A percentile compares a stretch with the other conserved stretches of the same genome.
phyloP scores from a whole-genome alignment of 2,329 filamentous ascomycete species.

The Coniochaeta prunicola region DNA sequence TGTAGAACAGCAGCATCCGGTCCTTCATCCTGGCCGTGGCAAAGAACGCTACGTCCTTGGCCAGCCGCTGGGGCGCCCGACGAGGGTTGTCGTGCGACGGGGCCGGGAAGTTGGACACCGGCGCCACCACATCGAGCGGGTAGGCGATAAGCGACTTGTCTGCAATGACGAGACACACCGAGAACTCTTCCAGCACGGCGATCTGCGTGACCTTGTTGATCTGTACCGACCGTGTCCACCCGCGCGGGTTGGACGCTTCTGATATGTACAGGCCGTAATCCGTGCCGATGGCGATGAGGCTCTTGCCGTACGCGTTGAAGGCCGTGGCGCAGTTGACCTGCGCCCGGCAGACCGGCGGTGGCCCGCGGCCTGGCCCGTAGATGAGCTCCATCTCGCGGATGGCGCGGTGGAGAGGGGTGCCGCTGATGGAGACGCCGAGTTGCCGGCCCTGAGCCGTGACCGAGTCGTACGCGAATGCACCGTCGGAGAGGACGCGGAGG shows the following conservation, averaged over 20 bases:
- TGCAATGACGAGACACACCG: conserved; percentile 81
- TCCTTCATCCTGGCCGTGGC: conserved; percentile 97
- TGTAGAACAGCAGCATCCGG: conserved; percentile 89
- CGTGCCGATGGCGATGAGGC: conserved; percentile 89
- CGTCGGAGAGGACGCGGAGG: conserved; percentile 84
- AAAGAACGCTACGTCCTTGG: conserved; percentile 94
- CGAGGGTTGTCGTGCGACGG: conserved; percentile 64
- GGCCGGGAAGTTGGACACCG: conserved; percentile 52
- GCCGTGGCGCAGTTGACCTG: conserved; percentile 89
- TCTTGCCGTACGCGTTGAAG: conserved; percentile 76
- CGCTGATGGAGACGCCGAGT: conserved; percentile 68
- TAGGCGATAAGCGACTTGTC: conserved; percentile 91
- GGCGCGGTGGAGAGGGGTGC: conserved; percentile 85
- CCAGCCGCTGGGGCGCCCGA: conserved; percentile 85
- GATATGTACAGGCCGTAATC: conserved; percentile 91
- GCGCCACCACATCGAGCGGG: conserved; percentile 77
- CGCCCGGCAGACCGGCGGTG: conserved; percentile 73
- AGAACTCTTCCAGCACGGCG: conserved; percentile 91
- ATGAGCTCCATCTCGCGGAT: conserved; percentile 80
- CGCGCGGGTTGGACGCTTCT: conserved; percentile 80
- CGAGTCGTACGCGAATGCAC: conserved; percentile 76
- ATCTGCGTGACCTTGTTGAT: conserved; percentile 80
- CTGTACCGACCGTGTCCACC: conserved; percentile 81
- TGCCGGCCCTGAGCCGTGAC: conserved; percentile 52
- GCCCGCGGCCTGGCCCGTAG: conserved; percentile 63